phyloP scores from a whole-genome alignment of 139 green algal species.

The Chlamydomonas sphaeroides region DNA sequence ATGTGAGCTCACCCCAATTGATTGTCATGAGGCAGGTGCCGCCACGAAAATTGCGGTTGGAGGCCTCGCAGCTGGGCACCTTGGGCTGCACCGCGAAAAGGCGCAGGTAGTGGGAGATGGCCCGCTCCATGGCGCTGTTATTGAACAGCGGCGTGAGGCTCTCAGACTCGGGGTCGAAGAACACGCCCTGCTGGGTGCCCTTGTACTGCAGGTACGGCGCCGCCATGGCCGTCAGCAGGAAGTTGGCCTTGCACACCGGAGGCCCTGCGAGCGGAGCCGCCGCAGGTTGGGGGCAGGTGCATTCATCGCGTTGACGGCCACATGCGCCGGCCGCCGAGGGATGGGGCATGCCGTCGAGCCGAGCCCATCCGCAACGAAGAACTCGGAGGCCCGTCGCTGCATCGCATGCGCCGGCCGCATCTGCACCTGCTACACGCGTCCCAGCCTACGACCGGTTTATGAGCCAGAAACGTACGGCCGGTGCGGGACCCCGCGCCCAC shows the following conservation, averaged over 20 bases:
- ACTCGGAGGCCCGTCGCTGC: too few species aligned
- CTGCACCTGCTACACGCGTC: too few species aligned
- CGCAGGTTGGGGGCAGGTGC: too few species aligned
- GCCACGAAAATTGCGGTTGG: background rate
- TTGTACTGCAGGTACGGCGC: slow-evolving; percentile 44
- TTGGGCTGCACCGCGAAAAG: background rate
- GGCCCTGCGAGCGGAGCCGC: too few species aligned
- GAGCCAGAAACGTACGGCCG: too few species aligned
- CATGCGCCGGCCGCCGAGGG: too few species aligned
- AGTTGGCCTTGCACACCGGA: slow-evolving; percentile 38
- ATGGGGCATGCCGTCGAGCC: too few species aligned
- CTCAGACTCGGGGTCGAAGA: slow-evolving; percentile 32
- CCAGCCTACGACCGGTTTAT: too few species aligned
- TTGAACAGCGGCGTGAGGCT: slow-evolving; percentile 18
- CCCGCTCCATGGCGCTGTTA: background rate
- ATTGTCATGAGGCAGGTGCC: slow-evolving; percentile 38
- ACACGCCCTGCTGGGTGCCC: slow-evolving; percentile 30
- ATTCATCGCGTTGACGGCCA: too few species aligned
- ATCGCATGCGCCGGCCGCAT: too few species aligned
- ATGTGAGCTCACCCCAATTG: slow-evolving; percentile 27
- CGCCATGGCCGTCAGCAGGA: slow-evolving; percentile 8
- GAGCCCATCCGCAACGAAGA: too few species aligned
- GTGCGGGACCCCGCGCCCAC: too few species aligned
- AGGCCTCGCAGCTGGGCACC: background rate
- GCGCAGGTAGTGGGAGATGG: background rate